Percentiles rank a stretch among this genome's conserved stretches.
Conservation (phyloP, 169 alveolate genomes). For the Plasmodium adleri region DNA sequence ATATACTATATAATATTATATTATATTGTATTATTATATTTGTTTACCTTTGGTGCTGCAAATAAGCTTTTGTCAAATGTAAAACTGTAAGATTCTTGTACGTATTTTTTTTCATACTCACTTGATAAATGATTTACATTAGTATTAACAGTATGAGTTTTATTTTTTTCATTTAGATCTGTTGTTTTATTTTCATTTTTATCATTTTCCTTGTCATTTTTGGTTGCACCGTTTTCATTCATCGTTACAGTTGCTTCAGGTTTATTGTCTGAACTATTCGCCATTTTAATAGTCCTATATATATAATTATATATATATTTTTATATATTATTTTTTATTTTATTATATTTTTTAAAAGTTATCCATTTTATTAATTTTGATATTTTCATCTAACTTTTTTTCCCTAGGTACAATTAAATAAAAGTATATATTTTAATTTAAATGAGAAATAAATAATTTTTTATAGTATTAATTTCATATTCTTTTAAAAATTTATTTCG, state of each 20-base stretch:
- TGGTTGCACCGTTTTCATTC: constrained; percentile 4
- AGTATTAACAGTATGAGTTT: background rate
- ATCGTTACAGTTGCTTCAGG: constrained; percentile 15
- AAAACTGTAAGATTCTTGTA: constrained; percentile 11
- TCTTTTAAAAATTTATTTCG: no score
- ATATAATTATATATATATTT: background rate
- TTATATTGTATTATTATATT: background rate
- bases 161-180: constrained; percentile 29
- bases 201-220: constrained; percentile 15
- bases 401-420: no score
- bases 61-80: constrained; percentile 33
- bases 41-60: constrained; percentile 56
- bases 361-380: no score
- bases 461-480: no score
- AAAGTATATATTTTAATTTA: no score
- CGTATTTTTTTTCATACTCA: constrained; percentile 11
- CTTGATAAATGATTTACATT: constrained; percentile 7
- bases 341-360: background rate
- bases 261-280: constrained; percentile 19
- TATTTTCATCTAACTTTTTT: no score
- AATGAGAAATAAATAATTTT: no score
- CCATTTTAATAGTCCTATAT: constrained; percentile 34
- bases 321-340: constrained; percentile 3
- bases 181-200: constrained; percentile 1
- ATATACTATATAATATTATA: background rate